Conservation (phyloP, 192 early-diverging fungal species). For the Entomortierella lignicola region DNA sequence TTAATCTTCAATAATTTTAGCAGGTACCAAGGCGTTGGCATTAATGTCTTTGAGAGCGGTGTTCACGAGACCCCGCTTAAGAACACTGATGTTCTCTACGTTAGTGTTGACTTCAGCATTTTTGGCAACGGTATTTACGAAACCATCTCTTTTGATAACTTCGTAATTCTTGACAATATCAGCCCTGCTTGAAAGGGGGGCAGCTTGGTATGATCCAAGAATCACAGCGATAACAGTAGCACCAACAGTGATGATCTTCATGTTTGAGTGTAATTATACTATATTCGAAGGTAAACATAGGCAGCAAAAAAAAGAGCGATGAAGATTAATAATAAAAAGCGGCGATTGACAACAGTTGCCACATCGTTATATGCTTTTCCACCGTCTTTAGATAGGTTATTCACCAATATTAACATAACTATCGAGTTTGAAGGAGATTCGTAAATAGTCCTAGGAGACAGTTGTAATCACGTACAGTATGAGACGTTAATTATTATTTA, state of each 20-base stretch:
- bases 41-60: not conserved
- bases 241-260: conserved; percentile 27
- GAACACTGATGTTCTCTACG: not conserved
- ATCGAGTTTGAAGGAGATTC: no score
- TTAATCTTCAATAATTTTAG: no score
- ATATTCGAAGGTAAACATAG: no score
- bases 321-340: not conserved
- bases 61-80: not conserved
- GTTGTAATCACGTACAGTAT: no score
- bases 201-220: conserved; percentile 7
- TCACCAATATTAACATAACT: no score
- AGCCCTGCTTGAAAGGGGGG: not conserved
- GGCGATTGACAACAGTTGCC: no score
- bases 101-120: not conserved
- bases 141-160: not conserved
- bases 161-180: not conserved
- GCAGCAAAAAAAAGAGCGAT: not conserved
- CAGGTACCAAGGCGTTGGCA: no score
- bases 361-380: no score
- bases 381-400: no score
- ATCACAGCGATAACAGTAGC: conserved; percentile 8
- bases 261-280: conserved; percentile 1
- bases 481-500: no score
- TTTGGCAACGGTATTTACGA: not conserved
- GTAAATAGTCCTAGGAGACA: no score